These are phyloP conservation scores for Torulaspora gathmanii DNA, from an alignment of 805 yeast species.

Conservation along the genomic window DNA sequence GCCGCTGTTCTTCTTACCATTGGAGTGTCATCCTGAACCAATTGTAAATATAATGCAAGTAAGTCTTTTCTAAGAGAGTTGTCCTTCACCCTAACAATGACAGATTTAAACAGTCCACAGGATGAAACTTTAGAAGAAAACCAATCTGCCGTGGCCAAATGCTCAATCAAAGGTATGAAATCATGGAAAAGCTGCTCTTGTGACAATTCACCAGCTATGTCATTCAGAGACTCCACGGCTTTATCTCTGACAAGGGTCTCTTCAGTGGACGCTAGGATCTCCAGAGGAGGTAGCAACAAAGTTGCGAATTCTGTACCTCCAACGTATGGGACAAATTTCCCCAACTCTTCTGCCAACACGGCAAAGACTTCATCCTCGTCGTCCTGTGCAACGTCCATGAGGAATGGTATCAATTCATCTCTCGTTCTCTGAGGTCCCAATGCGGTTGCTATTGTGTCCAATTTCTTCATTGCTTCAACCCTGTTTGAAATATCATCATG, in stretches of 20 bases:
- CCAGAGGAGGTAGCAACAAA: slow-evolving; percentile 59
- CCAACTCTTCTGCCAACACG: slow-evolving; percentile 85
- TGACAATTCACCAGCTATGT: slow-evolving; percentile 58
- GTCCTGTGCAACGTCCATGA: slow-evolving; percentile 81
- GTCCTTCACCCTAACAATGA: slow-evolving; percentile 52
- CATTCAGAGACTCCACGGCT: slow-evolving; percentile 81
- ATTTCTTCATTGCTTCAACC: slow-evolving; percentile 88
- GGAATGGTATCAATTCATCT: slow-evolving; percentile 81
- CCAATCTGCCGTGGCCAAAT: slow-evolving; percentile 87
- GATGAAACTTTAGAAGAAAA: slow-evolving; percentile 88
- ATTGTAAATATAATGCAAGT: slow-evolving; percentile 59
- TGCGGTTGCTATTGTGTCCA: slow-evolving; percentile 92
- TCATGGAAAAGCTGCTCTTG: slow-evolving; percentile 58
- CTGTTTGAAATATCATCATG: slow-evolving; percentile 94
- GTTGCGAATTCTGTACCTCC: slow-evolving; percentile 75
- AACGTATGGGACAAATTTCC: slow-evolving; percentile 78
- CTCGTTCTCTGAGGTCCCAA: slow-evolving; percentile 91
- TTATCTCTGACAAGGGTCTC: slow-evolving; percentile 95
- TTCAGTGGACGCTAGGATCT: slow-evolving; percentile 83
- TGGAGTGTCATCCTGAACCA: slow-evolving; percentile 89
- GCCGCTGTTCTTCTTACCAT: slow-evolving; percentile 98
- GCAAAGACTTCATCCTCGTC: slow-evolving; percentile 98
- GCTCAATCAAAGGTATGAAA: slow-evolving; percentile 71
- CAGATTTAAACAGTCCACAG: slow-evolving; percentile 78
- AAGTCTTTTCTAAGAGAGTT: slow-evolving; percentile 54